These are phyloP conservation scores for Fusarium sp. DNA, from an alignment of 2,329 filamentous ascomycete species.

Conservation along the genomic window DNA sequence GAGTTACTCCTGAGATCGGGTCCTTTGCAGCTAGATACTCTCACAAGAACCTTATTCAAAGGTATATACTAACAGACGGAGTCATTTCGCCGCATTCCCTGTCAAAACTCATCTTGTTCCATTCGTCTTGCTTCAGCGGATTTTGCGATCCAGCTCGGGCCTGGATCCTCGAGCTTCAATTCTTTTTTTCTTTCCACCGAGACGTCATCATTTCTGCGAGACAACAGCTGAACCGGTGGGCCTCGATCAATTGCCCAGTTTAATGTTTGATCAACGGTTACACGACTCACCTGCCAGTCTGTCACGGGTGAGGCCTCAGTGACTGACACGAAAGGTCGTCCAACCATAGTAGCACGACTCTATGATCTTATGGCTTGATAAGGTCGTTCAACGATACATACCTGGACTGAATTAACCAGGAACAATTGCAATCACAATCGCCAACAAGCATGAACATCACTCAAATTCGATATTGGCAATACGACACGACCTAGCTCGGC, in stretches of 20 bases:
- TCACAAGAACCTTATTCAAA: conserved; percentile 3
- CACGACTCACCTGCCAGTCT: conserved; percentile 7
- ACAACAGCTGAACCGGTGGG: conserved; percentile 13
- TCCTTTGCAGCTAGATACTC: neutral
- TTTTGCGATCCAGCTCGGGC: conserved; percentile 21
- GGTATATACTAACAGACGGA: conserved; percentile 39
- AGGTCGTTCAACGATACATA: neutral
- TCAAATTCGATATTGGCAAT: conserved; percentile 20
- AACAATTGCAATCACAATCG: neutral
- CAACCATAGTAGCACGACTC: neutral
- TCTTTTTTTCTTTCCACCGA: conserved; percentile 11
- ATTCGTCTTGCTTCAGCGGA: conserved; percentile 40
- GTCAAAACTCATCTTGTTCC: conserved; percentile 39
- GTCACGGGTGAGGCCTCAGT: neutral
- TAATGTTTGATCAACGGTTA: conserved; percentile 6
- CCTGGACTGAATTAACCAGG: neutral
- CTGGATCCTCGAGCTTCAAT: conserved; percentile 23
- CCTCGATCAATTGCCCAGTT: neutral
- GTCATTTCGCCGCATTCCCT: conserved; percentile 31
- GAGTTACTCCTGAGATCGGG: conserved; percentile 1
- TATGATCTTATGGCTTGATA: neutral
- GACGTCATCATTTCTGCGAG: conserved; percentile 31
- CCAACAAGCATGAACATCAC: conserved; percentile 8
- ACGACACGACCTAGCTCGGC: conserved; percentile 11
- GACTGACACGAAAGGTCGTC: neutral